Conservation (phyloP, 208 protist genomes). For the Kentomonas sorsogonicus region DNA sequence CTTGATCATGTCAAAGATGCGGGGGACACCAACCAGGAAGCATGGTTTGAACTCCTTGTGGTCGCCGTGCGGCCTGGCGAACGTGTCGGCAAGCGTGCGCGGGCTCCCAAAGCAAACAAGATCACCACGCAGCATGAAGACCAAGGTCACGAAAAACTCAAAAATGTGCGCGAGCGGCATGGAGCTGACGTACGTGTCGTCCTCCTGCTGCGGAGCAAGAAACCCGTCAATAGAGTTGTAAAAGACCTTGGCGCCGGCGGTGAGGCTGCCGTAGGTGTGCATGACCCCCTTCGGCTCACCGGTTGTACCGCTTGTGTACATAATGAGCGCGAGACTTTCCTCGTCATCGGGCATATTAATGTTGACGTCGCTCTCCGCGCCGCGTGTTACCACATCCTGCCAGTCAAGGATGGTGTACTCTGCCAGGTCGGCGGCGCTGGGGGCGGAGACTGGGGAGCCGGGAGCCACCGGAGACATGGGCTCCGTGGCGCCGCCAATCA, state of each 20-base stretch:
- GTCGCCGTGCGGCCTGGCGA: constrained; percentile 74
- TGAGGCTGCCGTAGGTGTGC: constrained; percentile 70
- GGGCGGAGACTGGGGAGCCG: constrained; percentile 61
- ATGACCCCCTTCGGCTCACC: constrained; percentile 88
- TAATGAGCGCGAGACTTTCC: constrained; percentile 40
- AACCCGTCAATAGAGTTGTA: constrained; percentile 11
- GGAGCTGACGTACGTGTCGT: constrained; percentile 78
- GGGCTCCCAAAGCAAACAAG: constrained; percentile 67
- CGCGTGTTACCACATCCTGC: constrained; percentile 42
- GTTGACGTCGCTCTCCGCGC: constrained; percentile 29
- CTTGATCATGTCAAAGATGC: constrained; percentile 67
- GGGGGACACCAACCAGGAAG: constrained; percentile 57
- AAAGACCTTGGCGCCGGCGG: constrained; percentile 18
- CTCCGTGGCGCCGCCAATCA: constrained; percentile 2
- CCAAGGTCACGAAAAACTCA: constrained; percentile 68
- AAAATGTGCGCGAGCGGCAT: constrained; percentile 91
- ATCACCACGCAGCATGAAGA: constrained; percentile 59
- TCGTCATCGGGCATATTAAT: constrained; percentile 22
- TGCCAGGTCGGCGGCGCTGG: constrained; percentile 18
- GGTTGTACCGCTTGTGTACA: constrained; percentile 89
- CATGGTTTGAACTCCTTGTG: constrained; percentile 65
- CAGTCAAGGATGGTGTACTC: constrained; percentile 28
- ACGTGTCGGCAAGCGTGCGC: constrained; percentile 64
- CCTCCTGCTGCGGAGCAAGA: constrained; percentile 16
- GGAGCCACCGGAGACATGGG: too few relatives aligned